Conservation (phyloP, 2,329 filamentous ascomycete genomes). For the Claviceps pusilla region DNA sequence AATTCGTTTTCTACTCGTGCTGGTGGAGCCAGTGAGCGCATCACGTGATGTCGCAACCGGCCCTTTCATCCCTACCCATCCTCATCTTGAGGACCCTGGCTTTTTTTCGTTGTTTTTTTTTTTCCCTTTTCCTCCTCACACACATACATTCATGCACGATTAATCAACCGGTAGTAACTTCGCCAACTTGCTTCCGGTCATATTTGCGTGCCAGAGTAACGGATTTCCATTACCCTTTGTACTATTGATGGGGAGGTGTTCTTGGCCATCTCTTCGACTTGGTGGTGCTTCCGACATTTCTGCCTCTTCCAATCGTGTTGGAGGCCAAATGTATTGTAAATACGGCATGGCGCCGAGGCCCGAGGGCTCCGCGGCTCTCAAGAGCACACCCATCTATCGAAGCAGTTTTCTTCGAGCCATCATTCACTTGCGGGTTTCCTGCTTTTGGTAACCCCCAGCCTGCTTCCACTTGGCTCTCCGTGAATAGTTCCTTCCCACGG, state of each 20-base stretch:
- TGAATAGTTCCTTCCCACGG: not conserved
- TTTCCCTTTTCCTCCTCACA: slow-evolving; percentile 28
- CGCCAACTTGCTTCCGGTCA: slow-evolving; percentile 40
- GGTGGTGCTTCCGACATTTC: slow-evolving; percentile 18
- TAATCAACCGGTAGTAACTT: slow-evolving; percentile 43
- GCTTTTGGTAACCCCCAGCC: not conserved
- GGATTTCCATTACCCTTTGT: slow-evolving; percentile 15
- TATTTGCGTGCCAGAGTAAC: slow-evolving; percentile 44
- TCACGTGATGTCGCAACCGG: slow-evolving; percentile 13
- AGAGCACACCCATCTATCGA: not conserved
- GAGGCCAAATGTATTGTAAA: not conserved
- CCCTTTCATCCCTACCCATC: not conserved
- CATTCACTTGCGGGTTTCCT: not conserved
- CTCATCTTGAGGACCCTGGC: not conserved
- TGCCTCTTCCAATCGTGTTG: not conserved
- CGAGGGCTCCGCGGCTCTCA: too few relatives aligned
- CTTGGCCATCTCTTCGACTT: slow-evolving; percentile 11
- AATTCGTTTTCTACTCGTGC: not conserved
- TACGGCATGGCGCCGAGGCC: not conserved
- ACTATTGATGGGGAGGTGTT: slow-evolving; percentile 9
- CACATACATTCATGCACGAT: slow-evolving; percentile 37
- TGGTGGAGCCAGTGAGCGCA: not conserved
- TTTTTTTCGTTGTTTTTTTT: slow-evolving; percentile 7
- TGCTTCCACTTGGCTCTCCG: not conserved
- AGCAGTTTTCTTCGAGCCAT: not conserved